Conservation (phyloP, 2,329 filamentous ascomycete species). For the Hymenoscyphus albidus region DNA sequence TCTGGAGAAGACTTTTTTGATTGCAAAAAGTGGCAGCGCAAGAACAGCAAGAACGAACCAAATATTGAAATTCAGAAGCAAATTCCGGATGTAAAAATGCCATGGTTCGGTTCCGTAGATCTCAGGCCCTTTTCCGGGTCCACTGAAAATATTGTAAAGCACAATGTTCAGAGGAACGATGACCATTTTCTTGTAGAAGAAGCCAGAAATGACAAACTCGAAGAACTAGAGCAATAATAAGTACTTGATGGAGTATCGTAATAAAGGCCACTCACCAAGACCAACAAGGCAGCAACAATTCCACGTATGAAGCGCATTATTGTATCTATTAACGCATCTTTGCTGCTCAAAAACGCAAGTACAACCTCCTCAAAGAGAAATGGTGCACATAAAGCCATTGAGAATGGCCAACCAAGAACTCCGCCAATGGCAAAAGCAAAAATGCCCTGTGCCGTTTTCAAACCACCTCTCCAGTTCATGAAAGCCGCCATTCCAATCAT, state of each 20-base stretch:
- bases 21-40: constrained; percentile 68
- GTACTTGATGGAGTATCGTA: background rate
- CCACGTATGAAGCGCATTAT: constrained; percentile 64
- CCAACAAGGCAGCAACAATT: constrained; percentile 40
- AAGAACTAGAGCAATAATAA: constrained; percentile 48
- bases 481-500: constrained; percentile 86
- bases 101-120: constrained; percentile 96
- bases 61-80: constrained; percentile 90
- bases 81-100: constrained; percentile 92
- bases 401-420: constrained; percentile 91
- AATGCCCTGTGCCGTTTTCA: constrained; percentile 78
- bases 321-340: constrained; percentile 56
- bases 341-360: constrained; percentile 50
- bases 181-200: constrained; percentile 77
- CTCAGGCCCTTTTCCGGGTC: constrained; percentile 72
- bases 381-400: constrained; percentile 74
- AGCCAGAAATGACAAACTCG: constrained; percentile 70
- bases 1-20: constrained; percentile 65
- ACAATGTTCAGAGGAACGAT: constrained; percentile 90
- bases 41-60: constrained; percentile 82
- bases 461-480: constrained; percentile 79
- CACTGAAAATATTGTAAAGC: constrained; percentile 89
- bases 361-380: constrained; percentile 76
- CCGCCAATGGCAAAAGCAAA: constrained; percentile 87
- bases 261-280: constrained; percentile 28